Evolutionary conservation across 2,329 filamentous ascomycete genomes (phyloP), one percentile per base, ranked within the genome.

Genomic region (Fusarium sp.): DNA sequence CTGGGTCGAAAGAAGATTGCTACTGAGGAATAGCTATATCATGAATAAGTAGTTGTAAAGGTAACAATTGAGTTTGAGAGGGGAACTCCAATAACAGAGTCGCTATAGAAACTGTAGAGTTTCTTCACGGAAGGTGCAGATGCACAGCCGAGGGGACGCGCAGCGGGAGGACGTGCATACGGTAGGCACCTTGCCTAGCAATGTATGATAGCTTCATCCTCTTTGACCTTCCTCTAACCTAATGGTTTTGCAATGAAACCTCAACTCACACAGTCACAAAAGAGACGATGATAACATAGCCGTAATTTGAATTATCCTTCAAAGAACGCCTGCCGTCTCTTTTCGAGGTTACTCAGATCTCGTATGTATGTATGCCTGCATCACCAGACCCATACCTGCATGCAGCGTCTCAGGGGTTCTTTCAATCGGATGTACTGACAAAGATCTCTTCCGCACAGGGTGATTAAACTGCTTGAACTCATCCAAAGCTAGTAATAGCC

Each of bases 61-160:
- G 20, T 22, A 10, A 22, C 31, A 36, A 26, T 24, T 17, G 11
- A 64, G 31, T 43, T 26, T 18, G 36, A 20, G n/a, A 65, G 26
- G 48, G 20, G 14, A 38, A n/a, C 36, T 46, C 38, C 24, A n/a
- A 61, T 38, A 61, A 43, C 43, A 58, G 51, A 50, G 52, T 63
- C 48, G 38, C 58, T 44, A 18, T 40, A 58, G 52, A 40, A 51
- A 68, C 36, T 44, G 45, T 24, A 31, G 6, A 58, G 26, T 45
- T 63, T 54, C 39, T 59, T 44, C 8, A 43, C 18, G 18, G 38
- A 42, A 57, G 36, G 46, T 54, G 43, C n/a, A 59, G n/a, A 59
- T 45, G 28, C 48, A 57, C 43, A 70, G 48, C 54, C 43, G 18
- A 49, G 38, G 28, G 28, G 48, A 61, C 48, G 38, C 46, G 54